These are phyloP conservation scores for Colletotrichum chlorophyti DNA, from an alignment of 2,329 filamentous ascomycete species.

Conservation along the genomic window DNA sequence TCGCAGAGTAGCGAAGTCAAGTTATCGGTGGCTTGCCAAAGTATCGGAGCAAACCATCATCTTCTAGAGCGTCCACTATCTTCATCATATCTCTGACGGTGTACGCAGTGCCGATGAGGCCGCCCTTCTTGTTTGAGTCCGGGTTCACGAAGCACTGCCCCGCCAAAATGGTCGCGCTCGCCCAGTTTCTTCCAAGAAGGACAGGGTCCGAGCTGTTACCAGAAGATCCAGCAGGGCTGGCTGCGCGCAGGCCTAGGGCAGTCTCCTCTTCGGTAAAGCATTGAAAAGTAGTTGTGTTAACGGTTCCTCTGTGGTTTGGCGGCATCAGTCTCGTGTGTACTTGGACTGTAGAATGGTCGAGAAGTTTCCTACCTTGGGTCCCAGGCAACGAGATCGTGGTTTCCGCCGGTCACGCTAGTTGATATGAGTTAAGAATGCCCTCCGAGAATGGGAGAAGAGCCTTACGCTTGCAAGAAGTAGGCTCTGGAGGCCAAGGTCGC, in stretches of 20 bases:
- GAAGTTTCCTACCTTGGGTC: slow-evolving; percentile 33
- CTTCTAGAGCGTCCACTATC: slow-evolving; percentile 45
- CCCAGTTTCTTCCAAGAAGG: too few species aligned
- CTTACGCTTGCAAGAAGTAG: not conserved
- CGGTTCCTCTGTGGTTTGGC: slow-evolving; percentile 35
- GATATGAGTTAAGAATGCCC: too few species aligned
- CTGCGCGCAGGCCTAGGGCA: not conserved
- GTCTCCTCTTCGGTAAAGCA: slow-evolving; percentile 29
- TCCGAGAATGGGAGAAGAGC: too few species aligned
- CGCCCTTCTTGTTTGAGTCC: slow-evolving; percentile 39
- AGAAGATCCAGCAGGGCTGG: too few species aligned
- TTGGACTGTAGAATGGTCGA: not conserved
- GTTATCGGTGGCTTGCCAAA: slow-evolving; percentile 43
- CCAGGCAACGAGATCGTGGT: slow-evolving; percentile 36
- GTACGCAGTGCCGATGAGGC: slow-evolving; percentile 49
- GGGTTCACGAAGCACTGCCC: slow-evolving; percentile 30
- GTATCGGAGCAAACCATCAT: slow-evolving; percentile 47
- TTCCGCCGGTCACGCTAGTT: slow-evolving; percentile 32
- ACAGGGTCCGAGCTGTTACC: too few species aligned
- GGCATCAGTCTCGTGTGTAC: too few species aligned
- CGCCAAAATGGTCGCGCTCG: too few species aligned
- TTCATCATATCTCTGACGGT: slow-evolving; percentile 50
- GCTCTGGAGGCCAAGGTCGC: not conserved
- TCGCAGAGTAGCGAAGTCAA: too few species aligned
- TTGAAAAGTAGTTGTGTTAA: slow-evolving; percentile 34